Evolutionary conservation across 768 basidiomycete species (phyloP), one percentile per base, ranked within the genome.

Genomic region (Cystobasidium ongulense): DNA sequence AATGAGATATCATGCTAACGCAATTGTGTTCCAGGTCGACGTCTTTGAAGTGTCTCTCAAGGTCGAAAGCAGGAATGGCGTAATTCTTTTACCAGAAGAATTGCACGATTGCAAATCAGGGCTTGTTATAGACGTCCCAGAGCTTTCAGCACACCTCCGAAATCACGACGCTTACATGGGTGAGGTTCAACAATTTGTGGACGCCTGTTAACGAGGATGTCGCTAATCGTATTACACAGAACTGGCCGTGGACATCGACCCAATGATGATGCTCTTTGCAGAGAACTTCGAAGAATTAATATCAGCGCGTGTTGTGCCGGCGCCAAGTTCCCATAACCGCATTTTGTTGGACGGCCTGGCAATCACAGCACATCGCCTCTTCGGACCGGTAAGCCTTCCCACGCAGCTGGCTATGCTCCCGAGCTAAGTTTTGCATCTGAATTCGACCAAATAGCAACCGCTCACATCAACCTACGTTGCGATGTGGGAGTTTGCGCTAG

Each of bases 401-500:
- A 33, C 61, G 33, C 62, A n/a, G n/a, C 29, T n/a, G 7, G 21
- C n/a, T n/a, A n/a, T 59, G 33, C 5, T 27, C 2, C 4, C 25
- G 29, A 23, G 63, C 33, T 11, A 5, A 11, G 13, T 29, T 23
- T 13, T 64, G 15, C 63, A 15, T 38, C 11, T 38, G 63, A 8
- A 21, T 29, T 25, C 2, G 10, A 11, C 10, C 23, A 36, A 7
- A 4, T 23, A 64, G 15, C 87, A 88, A 73, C 95, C 95, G 7
- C 85, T 86, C 1, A 90, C 90, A 0, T 82, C 89, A 1, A 88
- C 92, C 0, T 98, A 98, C 78, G 83, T 95, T 4, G 97, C 94
- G 79, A 85, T 96, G 17, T 98, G 95, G 95, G 92, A 95, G 78
- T 86, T 94, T 54, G 82, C 82, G n/a, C 39, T 92, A 21, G 91